Conservation (phyloP, 208 protist genomes). For the Leishmania braziliensis region DNA sequence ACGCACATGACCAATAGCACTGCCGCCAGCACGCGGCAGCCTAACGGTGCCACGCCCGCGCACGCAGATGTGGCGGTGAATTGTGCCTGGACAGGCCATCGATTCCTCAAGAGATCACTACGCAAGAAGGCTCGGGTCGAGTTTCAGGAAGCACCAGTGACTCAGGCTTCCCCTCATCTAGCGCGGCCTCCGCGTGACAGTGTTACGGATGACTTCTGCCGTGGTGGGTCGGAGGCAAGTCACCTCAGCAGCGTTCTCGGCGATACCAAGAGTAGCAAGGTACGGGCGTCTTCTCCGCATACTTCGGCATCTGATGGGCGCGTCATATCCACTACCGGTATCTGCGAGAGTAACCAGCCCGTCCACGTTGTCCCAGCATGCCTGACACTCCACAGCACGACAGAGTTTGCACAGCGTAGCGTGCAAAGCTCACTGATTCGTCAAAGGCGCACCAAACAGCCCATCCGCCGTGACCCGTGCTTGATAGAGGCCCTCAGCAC, state of each 20-base stretch:
- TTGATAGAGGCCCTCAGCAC: slow-evolving; percentile 21
- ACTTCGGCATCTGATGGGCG: neutral
- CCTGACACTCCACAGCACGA: neutral
- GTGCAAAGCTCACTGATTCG: no score
- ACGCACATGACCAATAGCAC: neutral
- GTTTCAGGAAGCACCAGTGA: neutral
- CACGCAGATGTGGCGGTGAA: neutral
- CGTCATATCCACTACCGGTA: neutral
- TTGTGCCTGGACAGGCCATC: neutral
- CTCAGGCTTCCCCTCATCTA: neutral
- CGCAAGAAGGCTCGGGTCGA: neutral
- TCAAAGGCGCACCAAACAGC: neutral
- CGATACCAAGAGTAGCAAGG: neutral
- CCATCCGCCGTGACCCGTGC: slow-evolving; percentile 10
- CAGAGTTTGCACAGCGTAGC: neutral
- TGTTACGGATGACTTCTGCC: neutral
- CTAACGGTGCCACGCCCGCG: neutral
- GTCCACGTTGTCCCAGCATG: neutral
- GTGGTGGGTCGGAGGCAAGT: neutral
- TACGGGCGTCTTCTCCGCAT: neutral
- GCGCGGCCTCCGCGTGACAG: neutral
- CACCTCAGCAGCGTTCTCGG: slow-evolving; percentile 1
- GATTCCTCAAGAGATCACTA: neutral
- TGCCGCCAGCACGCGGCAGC: neutral
- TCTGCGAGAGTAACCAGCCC: neutral